Conservation (phyloP, 257 asterid genomes). For the Solanum pinnatisectum region DNA sequence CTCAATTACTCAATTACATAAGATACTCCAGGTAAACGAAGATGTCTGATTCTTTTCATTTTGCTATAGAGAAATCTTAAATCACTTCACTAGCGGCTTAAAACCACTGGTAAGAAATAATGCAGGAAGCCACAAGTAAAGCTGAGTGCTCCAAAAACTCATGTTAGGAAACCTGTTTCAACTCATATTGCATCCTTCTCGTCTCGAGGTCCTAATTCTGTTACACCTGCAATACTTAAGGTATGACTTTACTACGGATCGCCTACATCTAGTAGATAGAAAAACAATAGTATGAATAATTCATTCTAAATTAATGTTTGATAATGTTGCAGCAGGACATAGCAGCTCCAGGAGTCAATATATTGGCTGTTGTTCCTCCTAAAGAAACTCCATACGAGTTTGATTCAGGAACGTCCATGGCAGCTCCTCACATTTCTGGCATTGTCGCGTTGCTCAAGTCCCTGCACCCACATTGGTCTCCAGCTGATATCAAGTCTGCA, state of each 20-base stretch:
- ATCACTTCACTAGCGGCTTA: not conserved
- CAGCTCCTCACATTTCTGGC: constrained; percentile 26
- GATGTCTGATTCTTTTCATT: not conserved
- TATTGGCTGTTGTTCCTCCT: constrained; percentile 20
- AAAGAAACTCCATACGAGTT: not conserved
- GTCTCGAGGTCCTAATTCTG: constrained; percentile 35
- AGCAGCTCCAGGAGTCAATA: constrained; percentile 37
- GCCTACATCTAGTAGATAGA: not conserved
- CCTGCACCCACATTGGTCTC: constrained; percentile 15
- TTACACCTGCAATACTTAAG: constrained; percentile 31
- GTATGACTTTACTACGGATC: not conserved
- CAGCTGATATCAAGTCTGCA: constrained; percentile 35
- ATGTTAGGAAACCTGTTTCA: constrained; percentile 18
- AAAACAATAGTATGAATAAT: not conserved
- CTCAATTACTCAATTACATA: constrained; percentile 22
- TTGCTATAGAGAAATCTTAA: not conserved
- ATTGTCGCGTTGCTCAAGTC: constrained; percentile 24
- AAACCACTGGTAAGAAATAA: not conserved
- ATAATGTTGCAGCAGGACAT: constrained; percentile 24
- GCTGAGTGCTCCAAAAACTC: constrained; percentile 18
- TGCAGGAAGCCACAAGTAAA: constrained; percentile 23
- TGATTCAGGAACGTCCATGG: constrained; percentile 27
- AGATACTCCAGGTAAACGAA: constrained; percentile 13
- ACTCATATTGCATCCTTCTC: constrained; percentile 18
- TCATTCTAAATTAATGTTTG: not conserved